Conservation (phyloP, 1,139 yeast genomes). For the Spencermartinsiella ligniputridi region DNA sequence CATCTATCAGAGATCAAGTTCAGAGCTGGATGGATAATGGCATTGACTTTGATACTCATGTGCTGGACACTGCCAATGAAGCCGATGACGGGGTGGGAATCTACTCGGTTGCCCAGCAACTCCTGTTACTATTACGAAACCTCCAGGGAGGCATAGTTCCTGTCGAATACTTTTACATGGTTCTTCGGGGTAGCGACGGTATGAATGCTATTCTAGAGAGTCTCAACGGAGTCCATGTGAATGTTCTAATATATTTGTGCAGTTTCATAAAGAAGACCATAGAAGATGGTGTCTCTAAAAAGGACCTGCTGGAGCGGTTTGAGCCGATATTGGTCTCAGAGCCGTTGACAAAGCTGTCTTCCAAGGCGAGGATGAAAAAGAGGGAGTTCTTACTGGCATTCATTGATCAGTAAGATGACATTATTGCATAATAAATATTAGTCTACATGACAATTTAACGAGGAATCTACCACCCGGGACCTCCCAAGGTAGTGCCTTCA, state of each 20-base stretch:
- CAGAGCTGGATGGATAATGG: slow-evolving; percentile 36
- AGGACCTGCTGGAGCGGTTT: slow-evolving; percentile 24
- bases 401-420: slow-evolving; percentile 7
- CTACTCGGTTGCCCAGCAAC: slow-evolving; percentile 32
- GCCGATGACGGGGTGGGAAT: slow-evolving; percentile 24
- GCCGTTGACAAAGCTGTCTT: slow-evolving; percentile 18
- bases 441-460: slow-evolving; percentile 4
- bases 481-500: slow-evolving; percentile 83
- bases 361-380: slow-evolving; percentile 15
- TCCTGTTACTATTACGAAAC: slow-evolving; percentile 33
- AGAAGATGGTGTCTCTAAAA: slow-evolving; percentile 24
- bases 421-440: slow-evolving; percentile 4
- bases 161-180: slow-evolving; percentile 28
- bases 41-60: slow-evolving; percentile 31
- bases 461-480: slow-evolving; percentile 38
- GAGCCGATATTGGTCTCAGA: slow-evolving; percentile 30
- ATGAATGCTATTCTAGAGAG: slow-evolving; percentile 34
- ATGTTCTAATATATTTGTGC: slow-evolving; percentile 38
- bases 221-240: slow-evolving; percentile 37
- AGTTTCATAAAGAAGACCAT: slow-evolving; percentile 36
- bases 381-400: slow-evolving; percentile 24
- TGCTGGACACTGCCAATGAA: slow-evolving; percentile 29
- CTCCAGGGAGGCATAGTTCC: slow-evolving; percentile 42
- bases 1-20: slow-evolving; percentile 27
- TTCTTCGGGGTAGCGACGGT: slow-evolving; percentile 24